Evolutionary conservation across 768 basidiomycete genomes (phyloP), one percentile per base, ranked within the genome.

Genomic region (Austroboletus eburneus): DNA sequence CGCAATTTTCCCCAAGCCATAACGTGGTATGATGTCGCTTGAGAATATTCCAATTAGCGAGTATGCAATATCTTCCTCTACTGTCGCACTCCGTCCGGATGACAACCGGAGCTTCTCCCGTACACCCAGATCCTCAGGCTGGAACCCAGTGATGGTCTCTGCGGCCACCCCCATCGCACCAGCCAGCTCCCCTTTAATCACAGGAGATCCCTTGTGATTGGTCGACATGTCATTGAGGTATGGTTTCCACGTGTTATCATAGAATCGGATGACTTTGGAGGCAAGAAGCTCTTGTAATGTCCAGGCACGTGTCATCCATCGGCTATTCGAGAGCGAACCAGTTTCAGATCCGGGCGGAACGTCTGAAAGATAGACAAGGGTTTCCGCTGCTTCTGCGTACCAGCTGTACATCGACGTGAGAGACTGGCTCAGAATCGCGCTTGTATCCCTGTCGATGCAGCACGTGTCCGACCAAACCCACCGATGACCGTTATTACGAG

Each of bases 351-450:
- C 7, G 8, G 34, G 10, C n/a, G 4, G n/a, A 6, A 35, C 34
- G 10, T 35, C 34, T 18, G 17, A 16, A 35, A 35, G 34, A 18
- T 17, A 18, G 8, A 18, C 34, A 18, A 45, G 33, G 14, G 43
- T 42, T 7, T 17, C 24, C 9, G n/a, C 35, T 20, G 41, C 34
- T 13, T 42, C 16, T 13, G 35, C 27, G 29, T 48, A 48, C 46
- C 46, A 48, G 16, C n/a, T 17, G 17, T 42, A 48, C 46, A 48
- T 48, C 9, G 45, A 46, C 16, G 17, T 34, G 17, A 46, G 39
- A 9, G 45, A 46, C 14, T 27, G 45, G 20, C 18, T 39, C n/a
- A 39, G n/a, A 4, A 39, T 23, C 22, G 44, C 16, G 16, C 37
- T 45, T 7, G 37, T 33, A 3, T 10, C 13, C 24, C 39, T 29